phyloP scores from a whole-genome alignment of 1,284 basidiomycete genomes.

The Cutaneotrichosporon spelunceum region DNA sequence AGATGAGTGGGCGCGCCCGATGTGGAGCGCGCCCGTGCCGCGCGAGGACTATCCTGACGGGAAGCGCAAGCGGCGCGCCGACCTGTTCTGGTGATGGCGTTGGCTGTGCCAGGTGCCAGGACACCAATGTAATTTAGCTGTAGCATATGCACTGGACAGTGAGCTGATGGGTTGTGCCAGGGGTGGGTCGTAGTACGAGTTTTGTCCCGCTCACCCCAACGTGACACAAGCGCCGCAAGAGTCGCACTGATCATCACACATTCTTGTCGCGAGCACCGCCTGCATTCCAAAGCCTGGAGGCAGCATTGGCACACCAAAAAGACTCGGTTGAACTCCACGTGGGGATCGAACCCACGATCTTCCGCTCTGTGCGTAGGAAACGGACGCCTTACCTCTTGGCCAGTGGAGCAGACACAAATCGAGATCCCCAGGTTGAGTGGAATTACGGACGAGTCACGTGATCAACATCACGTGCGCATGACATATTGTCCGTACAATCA shows the following conservation, averaged over 20 bases:
- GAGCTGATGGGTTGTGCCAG: neutral
- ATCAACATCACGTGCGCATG: too few relatives aligned
- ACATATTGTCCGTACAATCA: too few relatives aligned
- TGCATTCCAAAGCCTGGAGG: neutral
- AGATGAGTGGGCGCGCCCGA: neutral
- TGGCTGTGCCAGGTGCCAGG: neutral
- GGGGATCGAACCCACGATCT: neutral
- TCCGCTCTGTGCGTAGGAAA: neutral
- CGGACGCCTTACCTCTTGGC: constrained; percentile 1
- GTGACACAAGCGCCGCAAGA: too few relatives aligned
- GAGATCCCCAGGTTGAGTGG: too few relatives aligned
- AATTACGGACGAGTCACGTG: too few relatives aligned
- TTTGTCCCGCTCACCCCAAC: too few relatives aligned
- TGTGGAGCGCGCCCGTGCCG: neutral
- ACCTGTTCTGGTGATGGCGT: neutral
- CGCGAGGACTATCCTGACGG: neutral
- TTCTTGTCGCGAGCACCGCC: too few relatives aligned
- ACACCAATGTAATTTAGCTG: neutral
- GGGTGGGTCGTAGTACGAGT: too few relatives aligned
- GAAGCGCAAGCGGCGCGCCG: constrained; percentile 1
- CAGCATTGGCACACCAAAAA: too few relatives aligned
- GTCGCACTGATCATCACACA: too few relatives aligned
- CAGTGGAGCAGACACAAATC: neutral
- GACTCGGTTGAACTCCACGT: neutral
- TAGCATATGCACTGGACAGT: neutral